Evolutionary conservation across 192 early-diverging fungal species (phyloP).

Genomic region (Coemansia sp.): DNA sequence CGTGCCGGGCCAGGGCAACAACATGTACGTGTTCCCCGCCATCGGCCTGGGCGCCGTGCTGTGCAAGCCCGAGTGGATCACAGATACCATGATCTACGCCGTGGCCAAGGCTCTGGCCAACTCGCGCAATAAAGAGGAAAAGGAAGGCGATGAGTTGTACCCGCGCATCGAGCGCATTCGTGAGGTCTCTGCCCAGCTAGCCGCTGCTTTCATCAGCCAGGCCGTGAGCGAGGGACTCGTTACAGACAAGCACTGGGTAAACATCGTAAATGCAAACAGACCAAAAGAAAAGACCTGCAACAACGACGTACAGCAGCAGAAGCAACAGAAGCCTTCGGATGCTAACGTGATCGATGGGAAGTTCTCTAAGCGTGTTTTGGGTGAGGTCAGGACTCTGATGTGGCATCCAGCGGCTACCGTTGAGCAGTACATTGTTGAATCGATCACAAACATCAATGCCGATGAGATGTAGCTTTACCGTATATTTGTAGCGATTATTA

Average conservation of each 20-base stretch:
- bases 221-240: constrained; percentile 57
- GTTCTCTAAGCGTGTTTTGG: constrained; percentile 35
- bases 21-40: constrained; percentile 97
- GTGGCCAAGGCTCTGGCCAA: constrained; percentile 73
- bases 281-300: constrained; percentile 1
- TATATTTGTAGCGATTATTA: background rate
- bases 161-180: too few relatives aligned
- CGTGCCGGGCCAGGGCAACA: constrained; percentile 85
- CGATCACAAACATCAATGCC: constrained; percentile 32
- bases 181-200: constrained; percentile 74
- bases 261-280: constrained; percentile 22
- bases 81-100: constrained; percentile 76
- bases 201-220: constrained; percentile 69
- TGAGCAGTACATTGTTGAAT: constrained; percentile 51
- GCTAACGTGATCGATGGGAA: constrained; percentile 12
- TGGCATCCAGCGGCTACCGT: constrained; percentile 44
- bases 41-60: constrained; percentile 84
- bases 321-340: background rate
- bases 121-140: constrained; percentile 69
- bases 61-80: constrained; percentile 67
- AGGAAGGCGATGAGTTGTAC: constrained; percentile 67
- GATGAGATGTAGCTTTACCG: constrained; percentile 36
- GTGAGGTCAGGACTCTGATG: constrained; percentile 48
- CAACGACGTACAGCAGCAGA: background rate
- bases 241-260: constrained; percentile 30